phyloP scores from a whole-genome alignment of 2,329 filamentous ascomycete genomes.

The Monosporascus sp. region DNA sequence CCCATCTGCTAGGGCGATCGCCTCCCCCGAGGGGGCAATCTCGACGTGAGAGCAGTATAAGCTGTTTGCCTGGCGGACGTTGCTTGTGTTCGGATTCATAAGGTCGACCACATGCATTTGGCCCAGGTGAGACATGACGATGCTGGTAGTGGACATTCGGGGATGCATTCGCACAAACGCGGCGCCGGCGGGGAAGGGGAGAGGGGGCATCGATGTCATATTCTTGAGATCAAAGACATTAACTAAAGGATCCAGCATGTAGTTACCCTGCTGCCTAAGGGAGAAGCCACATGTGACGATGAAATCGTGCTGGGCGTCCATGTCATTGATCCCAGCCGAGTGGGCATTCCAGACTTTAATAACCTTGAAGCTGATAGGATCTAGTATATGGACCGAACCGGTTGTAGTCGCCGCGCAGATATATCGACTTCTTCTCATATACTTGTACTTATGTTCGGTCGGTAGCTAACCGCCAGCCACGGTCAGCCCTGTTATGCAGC shows the following conservation, averaged over 20 bases:
- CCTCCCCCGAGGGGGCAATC: slow-evolving; percentile 82
- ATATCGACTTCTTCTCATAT: slow-evolving; percentile 87
- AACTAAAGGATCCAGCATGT: slow-evolving; percentile 86
- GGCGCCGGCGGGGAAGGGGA: slow-evolving; percentile 87
- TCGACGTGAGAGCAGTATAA: slow-evolving; percentile 76
- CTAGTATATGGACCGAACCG: slow-evolving; percentile 81
- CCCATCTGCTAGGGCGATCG: slow-evolving; percentile 73
- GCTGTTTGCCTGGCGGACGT: slow-evolving; percentile 77
- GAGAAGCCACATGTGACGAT: slow-evolving; percentile 95
- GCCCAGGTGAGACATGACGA: slow-evolving; percentile 86
- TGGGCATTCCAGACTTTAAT: slow-evolving; percentile 90
- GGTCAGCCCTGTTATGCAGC: slow-evolving; percentile 23
- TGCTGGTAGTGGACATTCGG: slow-evolving; percentile 88
- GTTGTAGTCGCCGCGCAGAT: slow-evolving; percentile 86
- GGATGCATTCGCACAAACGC: slow-evolving; percentile 97
- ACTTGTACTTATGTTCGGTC: slow-evolving; percentile 73
- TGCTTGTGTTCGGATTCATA: slow-evolving; percentile 86
- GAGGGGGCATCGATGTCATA: slow-evolving; percentile 78
- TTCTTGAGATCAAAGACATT: slow-evolving; percentile 96
- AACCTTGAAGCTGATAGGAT: slow-evolving; percentile 70
- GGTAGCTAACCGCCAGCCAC: slow-evolving; percentile 45
- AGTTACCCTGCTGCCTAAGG: slow-evolving; percentile 69
- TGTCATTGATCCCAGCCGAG: slow-evolving; percentile 83
- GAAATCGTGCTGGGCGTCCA: slow-evolving; percentile 94
- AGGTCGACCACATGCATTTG: slow-evolving; percentile 95